These are phyloP conservation scores for Penicillium macrosclerotiorum DNA, from an alignment of 495 filamentous ascomycete genomes.

Conservation along the genomic window DNA sequence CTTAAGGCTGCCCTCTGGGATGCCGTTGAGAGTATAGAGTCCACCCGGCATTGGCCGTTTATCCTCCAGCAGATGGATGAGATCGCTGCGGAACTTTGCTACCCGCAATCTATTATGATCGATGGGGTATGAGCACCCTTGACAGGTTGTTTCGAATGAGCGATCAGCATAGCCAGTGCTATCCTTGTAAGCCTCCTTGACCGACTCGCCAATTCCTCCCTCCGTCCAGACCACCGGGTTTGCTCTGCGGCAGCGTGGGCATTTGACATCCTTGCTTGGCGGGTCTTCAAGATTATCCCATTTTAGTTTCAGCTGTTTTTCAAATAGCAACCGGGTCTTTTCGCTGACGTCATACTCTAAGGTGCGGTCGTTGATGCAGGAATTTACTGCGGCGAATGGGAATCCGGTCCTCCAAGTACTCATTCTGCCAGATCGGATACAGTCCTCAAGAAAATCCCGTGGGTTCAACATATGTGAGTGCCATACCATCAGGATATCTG, in stretches of 20 bases:
- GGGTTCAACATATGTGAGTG: slow-evolving; percentile 84
- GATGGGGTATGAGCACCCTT: slow-evolving; percentile 48
- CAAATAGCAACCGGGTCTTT: slow-evolving; percentile 47
- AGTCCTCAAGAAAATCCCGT: slow-evolving; percentile 72
- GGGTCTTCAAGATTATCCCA: slow-evolving; percentile 62
- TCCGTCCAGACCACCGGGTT: slow-evolving; percentile 26
- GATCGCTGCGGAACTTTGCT: slow-evolving; percentile 57
- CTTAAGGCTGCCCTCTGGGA: slow-evolving; percentile 14
- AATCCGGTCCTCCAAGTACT: slow-evolving; percentile 64
- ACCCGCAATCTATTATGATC: slow-evolving; percentile 48
- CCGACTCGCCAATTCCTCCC: slow-evolving; percentile 6
- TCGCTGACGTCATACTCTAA: slow-evolving; percentile 59
- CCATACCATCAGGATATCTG: slow-evolving; percentile 87
- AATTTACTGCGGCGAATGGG: slow-evolving; percentile 63
- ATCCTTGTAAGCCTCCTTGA: slow-evolving; percentile 15
- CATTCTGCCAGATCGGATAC: slow-evolving; percentile 57
- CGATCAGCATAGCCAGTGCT: slow-evolving; percentile 62
- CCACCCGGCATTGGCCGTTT: slow-evolving; percentile 62
- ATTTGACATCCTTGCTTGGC: slow-evolving; percentile 47
- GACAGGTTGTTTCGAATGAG: slow-evolving; percentile 41
- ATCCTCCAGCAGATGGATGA: slow-evolving; percentile 37
- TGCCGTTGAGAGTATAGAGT: slow-evolving; percentile 41
- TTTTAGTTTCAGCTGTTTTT: slow-evolving; percentile 43
- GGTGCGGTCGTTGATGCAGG: slow-evolving; percentile 57
- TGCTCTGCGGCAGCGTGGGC: slow-evolving; percentile 49